These are phyloP conservation scores for Eustoma russellianum DNA, from an alignment of 257 asterid species.

Conservation along the genomic window DNA sequence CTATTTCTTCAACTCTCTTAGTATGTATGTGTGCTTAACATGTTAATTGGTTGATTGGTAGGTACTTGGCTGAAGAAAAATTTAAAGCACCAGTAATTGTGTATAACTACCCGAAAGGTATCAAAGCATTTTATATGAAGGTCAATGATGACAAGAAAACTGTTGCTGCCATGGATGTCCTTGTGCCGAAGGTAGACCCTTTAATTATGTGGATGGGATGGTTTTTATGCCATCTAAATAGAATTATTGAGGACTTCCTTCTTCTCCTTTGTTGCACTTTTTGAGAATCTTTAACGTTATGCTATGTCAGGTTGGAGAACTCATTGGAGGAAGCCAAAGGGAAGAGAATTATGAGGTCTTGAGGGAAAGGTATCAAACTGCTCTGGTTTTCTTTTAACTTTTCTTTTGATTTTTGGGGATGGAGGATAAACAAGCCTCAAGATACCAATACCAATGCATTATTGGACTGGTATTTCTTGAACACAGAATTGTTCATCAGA, in stretches of 20 bases:
- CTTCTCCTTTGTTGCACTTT: not conserved
- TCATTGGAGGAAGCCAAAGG: conserved; percentile 98
- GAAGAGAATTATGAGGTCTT: conserved; percentile 87
- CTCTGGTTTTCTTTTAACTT: not conserved
- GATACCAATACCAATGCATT: too few species aligned
- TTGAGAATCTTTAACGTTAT: not conserved
- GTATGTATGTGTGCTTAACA: not conserved
- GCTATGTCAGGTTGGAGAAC: conserved; percentile 77
- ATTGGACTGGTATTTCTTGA: not conserved
- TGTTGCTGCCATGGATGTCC: conserved; percentile 99
- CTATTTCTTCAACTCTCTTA: not conserved
- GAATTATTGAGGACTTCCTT: not conserved
- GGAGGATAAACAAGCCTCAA: not conserved
- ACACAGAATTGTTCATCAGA: too few species aligned
- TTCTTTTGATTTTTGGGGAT: not conserved
- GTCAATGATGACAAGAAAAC: conserved; percentile 85
- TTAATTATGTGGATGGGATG: not conserved
- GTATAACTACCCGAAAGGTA: conserved; percentile 87
- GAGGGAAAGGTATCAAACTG: conserved; percentile 44
- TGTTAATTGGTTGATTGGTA: conserved; percentile 12
- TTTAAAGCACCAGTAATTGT: conserved; percentile 87
- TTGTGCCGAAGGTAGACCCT: conserved; percentile 74
- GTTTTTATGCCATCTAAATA: not conserved
- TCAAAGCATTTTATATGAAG: conserved; percentile 97
- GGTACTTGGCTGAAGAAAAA: conserved; percentile 89